phyloP scores from a whole-genome alignment of 2,329 filamentous ascomycete genomes.

The Clarireedia paspali region DNA sequence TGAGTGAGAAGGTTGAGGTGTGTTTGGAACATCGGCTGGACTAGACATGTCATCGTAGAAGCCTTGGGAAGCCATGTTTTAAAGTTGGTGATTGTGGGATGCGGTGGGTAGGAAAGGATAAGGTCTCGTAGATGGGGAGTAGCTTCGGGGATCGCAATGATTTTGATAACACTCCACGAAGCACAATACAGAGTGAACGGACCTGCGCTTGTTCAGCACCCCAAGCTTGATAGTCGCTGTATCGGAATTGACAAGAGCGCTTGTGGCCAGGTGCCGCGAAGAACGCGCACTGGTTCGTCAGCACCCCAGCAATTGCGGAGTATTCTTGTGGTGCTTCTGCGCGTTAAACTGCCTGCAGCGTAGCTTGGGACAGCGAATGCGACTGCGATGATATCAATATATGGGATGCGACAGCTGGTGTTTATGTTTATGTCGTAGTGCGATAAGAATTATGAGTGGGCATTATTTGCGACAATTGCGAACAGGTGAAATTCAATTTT shows the following conservation, averaged over 20 bases:
- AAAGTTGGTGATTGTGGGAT: not conserved
- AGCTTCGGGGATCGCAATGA: not conserved
- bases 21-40: slow-evolving; percentile 17
- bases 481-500: no score
- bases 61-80: slow-evolving; percentile 22
- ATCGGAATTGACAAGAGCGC: not conserved
- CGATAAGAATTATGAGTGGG: no score
- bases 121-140: not conserved
- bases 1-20: slow-evolving; percentile 17
- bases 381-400: not conserved
- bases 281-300: not conserved
- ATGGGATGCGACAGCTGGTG: not conserved
- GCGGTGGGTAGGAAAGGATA: not conserved
- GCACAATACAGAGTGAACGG: no score
- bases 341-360: not conserved
- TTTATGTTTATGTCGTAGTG: not conserved
- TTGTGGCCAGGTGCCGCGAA: not conserved
- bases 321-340: no score
- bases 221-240: not conserved
- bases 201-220: not conserved
- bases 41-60: slow-evolving; percentile 19
- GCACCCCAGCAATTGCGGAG: no score
- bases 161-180: no score
- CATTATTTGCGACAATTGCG: no score
- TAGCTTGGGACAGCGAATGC: not conserved